phyloP scores from a whole-genome alignment of 2,329 filamentous ascomycete species.

The Podosphaera fusca region DNA sequence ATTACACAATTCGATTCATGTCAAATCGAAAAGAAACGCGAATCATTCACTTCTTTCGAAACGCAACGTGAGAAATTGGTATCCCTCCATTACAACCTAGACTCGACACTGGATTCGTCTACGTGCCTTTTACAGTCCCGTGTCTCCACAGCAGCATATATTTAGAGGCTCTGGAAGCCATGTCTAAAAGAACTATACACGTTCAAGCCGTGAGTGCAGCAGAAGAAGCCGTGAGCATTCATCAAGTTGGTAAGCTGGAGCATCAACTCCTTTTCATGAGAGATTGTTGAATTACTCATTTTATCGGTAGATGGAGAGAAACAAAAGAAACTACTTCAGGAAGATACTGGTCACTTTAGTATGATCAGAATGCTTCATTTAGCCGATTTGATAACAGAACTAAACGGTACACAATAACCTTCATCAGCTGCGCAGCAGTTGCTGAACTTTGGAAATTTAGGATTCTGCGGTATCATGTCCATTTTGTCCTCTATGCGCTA shows the following conservation, averaged over 20 bases:
- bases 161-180: background rate
- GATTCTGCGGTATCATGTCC: constrained; percentile 81
- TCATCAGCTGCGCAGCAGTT: background rate
- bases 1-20: too few relatives aligned
- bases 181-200: background rate
- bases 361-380: constrained; percentile 49
- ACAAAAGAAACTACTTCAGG: constrained; percentile 49
- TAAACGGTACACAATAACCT: constrained; percentile 36
- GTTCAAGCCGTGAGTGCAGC: background rate
- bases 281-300: background rate
- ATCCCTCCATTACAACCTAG: too few relatives aligned
- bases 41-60: too few relatives aligned
- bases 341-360: constrained; percentile 51
- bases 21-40: too few relatives aligned
- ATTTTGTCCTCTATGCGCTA: constrained; percentile 89
- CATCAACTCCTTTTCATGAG: background rate
- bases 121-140: too few relatives aligned
- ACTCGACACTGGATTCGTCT: too few relatives aligned
- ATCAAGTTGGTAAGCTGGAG: background rate
- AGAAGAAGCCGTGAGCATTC: background rate
- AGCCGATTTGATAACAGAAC: constrained; percentile 61
- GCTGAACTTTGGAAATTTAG: constrained; percentile 18
- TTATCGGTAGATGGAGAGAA: constrained; percentile 37
- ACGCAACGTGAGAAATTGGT: too few relatives aligned
- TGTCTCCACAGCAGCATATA: too few relatives aligned